These are phyloP conservation scores for Colletotrichum acutatum DNA, from an alignment of 2,329 filamentous ascomycete genomes.

Conservation along the genomic window DNA sequence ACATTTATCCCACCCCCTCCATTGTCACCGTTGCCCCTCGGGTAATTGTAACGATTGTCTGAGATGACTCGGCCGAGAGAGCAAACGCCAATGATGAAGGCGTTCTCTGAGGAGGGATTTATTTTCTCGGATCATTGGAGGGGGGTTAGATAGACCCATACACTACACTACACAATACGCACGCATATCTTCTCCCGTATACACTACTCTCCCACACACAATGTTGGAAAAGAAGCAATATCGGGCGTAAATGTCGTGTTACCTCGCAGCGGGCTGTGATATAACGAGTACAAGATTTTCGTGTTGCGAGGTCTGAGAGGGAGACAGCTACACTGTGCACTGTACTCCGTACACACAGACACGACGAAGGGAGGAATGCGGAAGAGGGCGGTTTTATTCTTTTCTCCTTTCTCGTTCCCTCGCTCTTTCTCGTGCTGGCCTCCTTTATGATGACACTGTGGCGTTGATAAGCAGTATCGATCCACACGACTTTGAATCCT, in stretches of 20 bases:
- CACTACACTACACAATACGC: no score
- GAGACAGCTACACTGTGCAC: not conserved
- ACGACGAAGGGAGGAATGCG: not conserved
- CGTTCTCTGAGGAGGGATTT: no score
- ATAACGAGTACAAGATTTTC: not conserved
- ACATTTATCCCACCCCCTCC: no score
- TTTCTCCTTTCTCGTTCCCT: not conserved
- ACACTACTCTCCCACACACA: not conserved
- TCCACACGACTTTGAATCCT: not conserved
- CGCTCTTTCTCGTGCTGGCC: not conserved
- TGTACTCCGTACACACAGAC: not conserved
- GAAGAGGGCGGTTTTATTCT: not conserved
- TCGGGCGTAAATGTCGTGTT: not conserved
- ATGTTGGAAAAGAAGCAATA: not conserved
- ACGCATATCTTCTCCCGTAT: not conserved
- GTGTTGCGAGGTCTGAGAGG: not conserved
- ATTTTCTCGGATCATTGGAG: no score
- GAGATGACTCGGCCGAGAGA: no score
- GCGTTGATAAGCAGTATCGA: not conserved
- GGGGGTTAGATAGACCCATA: no score
- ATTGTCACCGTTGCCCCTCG: no score
- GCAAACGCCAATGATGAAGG: no score
- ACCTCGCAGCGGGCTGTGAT: not conserved
- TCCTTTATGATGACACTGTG: not conserved
- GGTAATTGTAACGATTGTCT: no score